These are phyloP conservation scores for Aspergillus neoniger DNA, from an alignment of 2,329 filamentous ascomycete species.

Conservation along the genomic window DNA sequence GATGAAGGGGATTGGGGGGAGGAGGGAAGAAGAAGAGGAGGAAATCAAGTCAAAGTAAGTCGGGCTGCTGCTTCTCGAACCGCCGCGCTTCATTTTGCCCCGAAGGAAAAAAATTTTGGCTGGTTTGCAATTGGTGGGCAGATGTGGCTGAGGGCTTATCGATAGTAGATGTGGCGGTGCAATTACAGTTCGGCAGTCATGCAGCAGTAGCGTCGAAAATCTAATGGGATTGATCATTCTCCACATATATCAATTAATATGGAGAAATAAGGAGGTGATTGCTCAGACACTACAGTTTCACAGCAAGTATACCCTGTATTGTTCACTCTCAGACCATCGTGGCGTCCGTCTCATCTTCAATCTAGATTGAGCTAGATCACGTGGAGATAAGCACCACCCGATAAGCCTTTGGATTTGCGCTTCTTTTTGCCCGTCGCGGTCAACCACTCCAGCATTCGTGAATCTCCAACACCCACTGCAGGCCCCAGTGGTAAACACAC, in stretches of 20 bases:
- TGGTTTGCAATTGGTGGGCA: conserved; percentile 30
- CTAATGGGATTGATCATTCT: background rate
- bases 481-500: background rate
- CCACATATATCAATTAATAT: too few relatives aligned
- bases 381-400: conserved; percentile 29
- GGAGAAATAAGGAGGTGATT: background rate
- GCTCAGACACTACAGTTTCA: too few relatives aligned
- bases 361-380: conserved; percentile 19
- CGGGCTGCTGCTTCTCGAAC: conserved; percentile 8
- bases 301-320: too few relatives aligned
- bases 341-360: background rate
- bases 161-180: conserved; percentile 37
- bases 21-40: conserved; percentile 10
- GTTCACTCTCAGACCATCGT: background rate
- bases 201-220: background rate
- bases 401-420: conserved; percentile 14
- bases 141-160: conserved; percentile 40
- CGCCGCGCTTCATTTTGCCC: conserved; percentile 16
- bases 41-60: conserved; percentile 4
- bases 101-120: conserved; percentile 34
- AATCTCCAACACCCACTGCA: background rate
- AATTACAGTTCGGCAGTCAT: background rate
- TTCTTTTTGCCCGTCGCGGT: conserved; percentile 10
- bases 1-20: conserved; percentile 12
- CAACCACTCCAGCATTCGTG: background rate